Conservation (phyloP, 805 yeast species). For the Cyberlindnera mrakii region DNA sequence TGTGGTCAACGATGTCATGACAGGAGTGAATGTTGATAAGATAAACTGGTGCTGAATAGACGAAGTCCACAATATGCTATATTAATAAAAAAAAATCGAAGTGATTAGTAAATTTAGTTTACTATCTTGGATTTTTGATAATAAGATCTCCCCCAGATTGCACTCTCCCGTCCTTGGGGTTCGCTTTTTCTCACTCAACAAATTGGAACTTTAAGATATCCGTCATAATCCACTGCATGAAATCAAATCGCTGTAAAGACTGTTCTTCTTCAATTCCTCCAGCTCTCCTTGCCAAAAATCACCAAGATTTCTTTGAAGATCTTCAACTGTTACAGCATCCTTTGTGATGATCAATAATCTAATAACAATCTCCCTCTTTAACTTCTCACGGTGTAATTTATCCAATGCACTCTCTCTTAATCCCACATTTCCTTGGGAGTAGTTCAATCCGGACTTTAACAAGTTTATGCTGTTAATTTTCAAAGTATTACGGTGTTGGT, state of each 20-base stretch:
- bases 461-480: constrained; percentile 14
- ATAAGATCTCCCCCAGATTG: too few species aligned
- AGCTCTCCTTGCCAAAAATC: constrained; percentile 13
- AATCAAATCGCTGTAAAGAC: neutral
- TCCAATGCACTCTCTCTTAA: constrained; percentile 18
- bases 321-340: constrained; percentile 9
- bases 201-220: too few species aligned
- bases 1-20: too few species aligned
- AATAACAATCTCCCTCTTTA: constrained; percentile 18
- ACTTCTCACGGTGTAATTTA: constrained; percentile 16
- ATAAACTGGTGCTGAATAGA: too few species aligned
- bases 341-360: constrained; percentile 18
- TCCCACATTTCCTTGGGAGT: constrained; percentile 21
- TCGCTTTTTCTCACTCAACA: too few species aligned
- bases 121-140: too few species aligned
- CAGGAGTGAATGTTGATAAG: too few species aligned
- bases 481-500: constrained; percentile 10
- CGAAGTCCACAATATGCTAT: too few species aligned
- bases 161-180: too few species aligned
- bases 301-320: constrained; percentile 20
- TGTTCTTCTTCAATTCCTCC: constrained; percentile 6
- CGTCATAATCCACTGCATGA: too few species aligned
- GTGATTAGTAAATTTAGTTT: too few species aligned
- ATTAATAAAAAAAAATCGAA: too few species aligned
- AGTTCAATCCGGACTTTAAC: constrained; percentile 19